Conservation (phyloP, 345 rosid species). For the Excoecaria cochinchinensis region DNA sequence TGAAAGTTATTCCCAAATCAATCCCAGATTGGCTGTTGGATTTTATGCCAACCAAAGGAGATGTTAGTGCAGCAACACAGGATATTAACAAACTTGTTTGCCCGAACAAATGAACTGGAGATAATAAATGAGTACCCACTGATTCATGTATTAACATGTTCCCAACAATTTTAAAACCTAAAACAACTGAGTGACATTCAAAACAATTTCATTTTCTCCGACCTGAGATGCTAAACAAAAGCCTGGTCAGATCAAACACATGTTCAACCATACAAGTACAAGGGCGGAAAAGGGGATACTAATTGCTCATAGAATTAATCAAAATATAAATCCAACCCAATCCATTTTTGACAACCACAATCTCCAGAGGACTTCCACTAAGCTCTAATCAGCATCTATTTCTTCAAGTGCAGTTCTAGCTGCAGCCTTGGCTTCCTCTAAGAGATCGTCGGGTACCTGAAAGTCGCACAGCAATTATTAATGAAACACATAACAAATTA, state of each 20-base stretch:
- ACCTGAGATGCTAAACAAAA: neutral
- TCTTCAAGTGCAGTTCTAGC: conserved; percentile 89
- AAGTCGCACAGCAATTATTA: neutral
- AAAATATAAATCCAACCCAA: neutral
- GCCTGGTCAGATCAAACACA: conserved; percentile 4
- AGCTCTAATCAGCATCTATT: conserved; percentile 88
- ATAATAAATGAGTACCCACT: neutral
- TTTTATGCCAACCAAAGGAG: too few relatives aligned
- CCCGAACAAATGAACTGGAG: neutral
- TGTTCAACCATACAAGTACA: conserved; percentile 5
- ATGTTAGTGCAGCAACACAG: too few relatives aligned
- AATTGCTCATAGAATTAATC: neutral
- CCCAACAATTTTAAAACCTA: neutral
- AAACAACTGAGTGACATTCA: neutral
- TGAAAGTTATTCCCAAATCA: too few relatives aligned
- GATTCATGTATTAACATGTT: neutral
- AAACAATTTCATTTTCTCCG: neutral
- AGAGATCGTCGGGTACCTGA: conserved; percentile 83
- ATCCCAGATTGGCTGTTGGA: too few relatives aligned
- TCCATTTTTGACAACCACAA: neutral
- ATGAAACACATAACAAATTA: neutral
- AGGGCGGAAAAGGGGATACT: neutral
- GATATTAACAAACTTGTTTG: too few relatives aligned
- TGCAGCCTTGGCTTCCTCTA: conserved; percentile 92
- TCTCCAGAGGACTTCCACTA: conserved; percentile 1